Percentiles rank a stretch among this genome's conserved stretches.
Evolutionary conservation across 495 filamentous ascomycete species (phyloP).

Genomic region (Penicillium crystallinum): DNA sequence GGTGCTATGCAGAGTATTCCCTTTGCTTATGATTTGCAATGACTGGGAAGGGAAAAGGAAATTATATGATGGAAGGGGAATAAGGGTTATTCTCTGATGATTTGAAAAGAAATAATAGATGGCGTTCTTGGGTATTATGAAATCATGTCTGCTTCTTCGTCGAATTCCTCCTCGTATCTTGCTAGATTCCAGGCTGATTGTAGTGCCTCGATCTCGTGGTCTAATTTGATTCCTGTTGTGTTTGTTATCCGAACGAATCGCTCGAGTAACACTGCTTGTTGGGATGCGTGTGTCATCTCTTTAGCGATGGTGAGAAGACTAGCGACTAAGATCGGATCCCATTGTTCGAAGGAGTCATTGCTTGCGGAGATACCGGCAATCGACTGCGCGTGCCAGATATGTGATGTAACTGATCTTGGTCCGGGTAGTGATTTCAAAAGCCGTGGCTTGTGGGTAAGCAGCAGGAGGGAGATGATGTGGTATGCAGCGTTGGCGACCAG

Average conservation of each 20-base stretch:
- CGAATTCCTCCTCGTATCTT: conserved; percentile 19
- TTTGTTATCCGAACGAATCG: conserved; percentile 10
- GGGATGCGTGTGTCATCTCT: conserved; percentile 26
- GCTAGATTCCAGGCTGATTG: conserved; percentile 17
- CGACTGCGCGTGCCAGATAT: conserved; percentile 27
- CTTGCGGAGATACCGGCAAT: conserved; percentile 22
- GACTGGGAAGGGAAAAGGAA: not conserved
- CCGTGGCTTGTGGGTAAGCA: conserved; percentile 21
- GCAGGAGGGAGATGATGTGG: conserved; percentile 20
- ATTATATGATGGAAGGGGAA: not conserved
- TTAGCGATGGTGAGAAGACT: conserved; percentile 17
- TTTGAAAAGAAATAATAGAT: not conserved
- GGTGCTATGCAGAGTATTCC: conserved; percentile 26
- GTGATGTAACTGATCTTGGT: conserved; percentile 21
- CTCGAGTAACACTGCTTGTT: conserved; percentile 16
- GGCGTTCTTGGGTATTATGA: conserved; percentile 5
- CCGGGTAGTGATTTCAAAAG: conserved; percentile 23
- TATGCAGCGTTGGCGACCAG: conserved; percentile 27
- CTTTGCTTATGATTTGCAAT: conserved; percentile 22
- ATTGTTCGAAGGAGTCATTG: conserved; percentile 26
- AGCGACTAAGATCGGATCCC: conserved; percentile 22
- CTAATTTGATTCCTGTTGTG: conserved; percentile 19
- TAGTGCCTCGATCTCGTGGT: conserved; percentile 12
- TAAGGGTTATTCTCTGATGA: not conserved
- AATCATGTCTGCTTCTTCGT: conserved; percentile 12